Base-by-base conservation (phyloP, 129 eudicot species). In the Kitagawia praeruptora region DNA sequence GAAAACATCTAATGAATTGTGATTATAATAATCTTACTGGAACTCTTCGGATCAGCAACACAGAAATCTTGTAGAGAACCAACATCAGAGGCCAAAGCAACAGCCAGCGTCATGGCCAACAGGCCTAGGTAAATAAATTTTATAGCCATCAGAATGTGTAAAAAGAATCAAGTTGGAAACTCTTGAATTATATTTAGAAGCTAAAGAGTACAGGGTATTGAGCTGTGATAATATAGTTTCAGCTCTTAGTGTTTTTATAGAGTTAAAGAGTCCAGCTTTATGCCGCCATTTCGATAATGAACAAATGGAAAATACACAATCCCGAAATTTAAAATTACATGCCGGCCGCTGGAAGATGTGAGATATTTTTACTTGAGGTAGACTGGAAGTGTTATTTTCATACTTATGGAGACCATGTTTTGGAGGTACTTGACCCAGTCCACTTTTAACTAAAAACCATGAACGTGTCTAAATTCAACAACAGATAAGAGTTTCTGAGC, bases 41-140 rank as follows among this genome's bases (percentile, higher is more conserved):
- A 7, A 39, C 70, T 76, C n/a, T 76, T 53, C 0, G 12, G 58
- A 70, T 48, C 82, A 49, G 79, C 79, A 76, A 70, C 31, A 6
- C 72, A 75, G 64, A 75, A 61, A 72, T 80, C 73, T 76, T 76
- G 70, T 49, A 80, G 74, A 31, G 69, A 27, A 74, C 6, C 38
- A 37, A 16, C 8, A 41, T 76, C 70, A 23, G 48, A 19, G 14
- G 79, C 70, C 70, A 76, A 37, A 1, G 70, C 34, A 76, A 19
- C 37, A 10, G 49, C 40, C 15, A 12, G 37, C 5, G 12, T 34
- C 3, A 56, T 56, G 21, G 70, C 70, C 46, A 53, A 23, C 4
- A 76, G 38, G 15, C 47, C 46, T 76, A 76, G 5, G 41, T 34
- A 76, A 38, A 76, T n/a, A 76, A 76, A 53, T 19, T 76, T 61